These are phyloP conservation scores for Clarkia xantiana DNA, from an alignment of 345 rosid species.

Conservation along the genomic window DNA sequence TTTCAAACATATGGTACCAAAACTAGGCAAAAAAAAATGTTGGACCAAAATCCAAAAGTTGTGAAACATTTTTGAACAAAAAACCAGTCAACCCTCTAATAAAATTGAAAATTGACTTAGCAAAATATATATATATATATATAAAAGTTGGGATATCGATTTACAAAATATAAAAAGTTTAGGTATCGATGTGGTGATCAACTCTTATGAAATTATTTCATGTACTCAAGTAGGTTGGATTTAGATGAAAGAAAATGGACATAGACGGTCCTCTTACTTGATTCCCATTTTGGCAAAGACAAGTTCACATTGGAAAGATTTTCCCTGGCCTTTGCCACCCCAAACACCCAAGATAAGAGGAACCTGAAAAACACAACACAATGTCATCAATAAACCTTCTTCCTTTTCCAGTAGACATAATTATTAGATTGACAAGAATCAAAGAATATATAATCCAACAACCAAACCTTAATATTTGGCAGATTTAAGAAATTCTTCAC, in stretches of 20 bases:
- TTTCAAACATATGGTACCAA: no score
- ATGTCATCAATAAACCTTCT: background rate
- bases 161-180: no score
- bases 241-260: background rate
- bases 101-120: no score
- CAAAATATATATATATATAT: no score
- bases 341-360: conserved; percentile 44
- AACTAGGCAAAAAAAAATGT: no score
- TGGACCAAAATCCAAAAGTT: no score
- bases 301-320: conserved; percentile 51
- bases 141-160: no score
- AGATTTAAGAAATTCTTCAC: conserved; percentile 44
- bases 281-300: conserved; percentile 52
- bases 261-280: conserved; percentile 15
- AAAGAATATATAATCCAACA: no score
- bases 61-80: no score
- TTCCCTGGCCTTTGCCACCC: conserved; percentile 59
- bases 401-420: background rate
- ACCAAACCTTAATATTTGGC: conserved; percentile 34
- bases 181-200: no score
- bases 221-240: background rate
- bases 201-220: no score
- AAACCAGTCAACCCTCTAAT: no score
- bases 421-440: background rate
- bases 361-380: conserved; percentile 15